phyloP scores from a whole-genome alignment of 805 yeast species.

The Brettanomyces sp. region DNA sequence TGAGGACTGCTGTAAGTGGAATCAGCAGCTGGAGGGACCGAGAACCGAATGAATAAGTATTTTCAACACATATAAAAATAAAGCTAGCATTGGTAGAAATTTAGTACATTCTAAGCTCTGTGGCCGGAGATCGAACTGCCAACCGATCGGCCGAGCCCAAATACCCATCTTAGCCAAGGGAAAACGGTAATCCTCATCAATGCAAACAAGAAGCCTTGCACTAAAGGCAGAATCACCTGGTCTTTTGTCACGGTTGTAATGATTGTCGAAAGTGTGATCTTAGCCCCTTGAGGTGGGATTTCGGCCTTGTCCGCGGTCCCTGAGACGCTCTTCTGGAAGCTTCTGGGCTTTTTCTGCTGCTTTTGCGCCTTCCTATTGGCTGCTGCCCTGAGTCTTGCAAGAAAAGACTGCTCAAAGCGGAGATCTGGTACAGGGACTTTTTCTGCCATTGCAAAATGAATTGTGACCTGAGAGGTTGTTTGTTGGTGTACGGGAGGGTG shows the following conservation, averaged over 20 bases:
- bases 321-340: conserved; percentile 6
- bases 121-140: background rate
- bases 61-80: background rate
- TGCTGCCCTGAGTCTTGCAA: conserved; percentile 25
- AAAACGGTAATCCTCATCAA: conserved; percentile 25
- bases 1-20: conserved; percentile 72
- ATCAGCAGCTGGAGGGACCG: conserved; percentile 19
- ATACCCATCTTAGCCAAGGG: conserved; percentile 26
- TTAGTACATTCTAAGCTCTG: no score
- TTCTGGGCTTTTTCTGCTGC: conserved; percentile 3
- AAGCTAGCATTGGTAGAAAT: background rate
- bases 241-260: conserved; percentile 41
- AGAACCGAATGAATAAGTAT: background rate
- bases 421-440: conserved; percentile 43
- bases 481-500: no score
- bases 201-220: conserved; percentile 45
- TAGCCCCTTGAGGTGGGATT: conserved; percentile 10
- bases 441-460: background rate
- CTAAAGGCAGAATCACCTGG: conserved; percentile 44
- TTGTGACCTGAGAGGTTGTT: background rate
- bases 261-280: conserved; percentile 37
- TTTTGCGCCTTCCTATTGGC: conserved; percentile 10
- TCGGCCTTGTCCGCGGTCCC: background rate
- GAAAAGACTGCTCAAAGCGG: conserved; percentile 56
- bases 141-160: conserved; percentile 10